These are phyloP conservation scores for Tylopilus plumbeoviolaceoides DNA, from an alignment of 768 basidiomycete species.

Conservation along the genomic window DNA sequence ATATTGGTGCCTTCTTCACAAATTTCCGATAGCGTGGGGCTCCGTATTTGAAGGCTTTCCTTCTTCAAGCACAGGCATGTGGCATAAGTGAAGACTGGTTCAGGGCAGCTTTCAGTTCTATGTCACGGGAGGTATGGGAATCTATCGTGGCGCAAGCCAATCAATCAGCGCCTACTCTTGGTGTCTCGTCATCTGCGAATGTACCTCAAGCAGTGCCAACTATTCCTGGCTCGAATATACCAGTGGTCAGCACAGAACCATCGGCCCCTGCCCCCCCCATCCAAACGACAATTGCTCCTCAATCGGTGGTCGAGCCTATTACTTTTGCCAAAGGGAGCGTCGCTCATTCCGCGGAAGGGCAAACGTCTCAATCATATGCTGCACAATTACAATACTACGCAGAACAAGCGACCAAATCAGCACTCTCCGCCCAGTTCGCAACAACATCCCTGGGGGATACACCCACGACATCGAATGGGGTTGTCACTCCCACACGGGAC, in stretches of 20 bases:
- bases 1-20: constrained; percentile 3
- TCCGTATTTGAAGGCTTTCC: constrained; percentile 10
- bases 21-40: constrained; percentile 13
- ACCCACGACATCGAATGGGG: background rate
- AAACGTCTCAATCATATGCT: constrained; percentile 3
- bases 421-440: constrained; percentile 2
- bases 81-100: constrained; percentile 24
- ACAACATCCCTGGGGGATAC: background rate
- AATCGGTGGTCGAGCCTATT: background rate
- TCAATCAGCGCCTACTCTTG: background rate
- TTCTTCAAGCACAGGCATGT: constrained; percentile 8
- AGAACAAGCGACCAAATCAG: constrained; percentile 12
- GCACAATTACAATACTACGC: constrained; percentile 22
- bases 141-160: constrained; percentile 4
- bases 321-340: background rate
- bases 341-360: background rate
- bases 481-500: constrained; percentile 9
- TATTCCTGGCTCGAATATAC: background rate
- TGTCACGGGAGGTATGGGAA: constrained; percentile 16
- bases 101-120: constrained; percentile 8
- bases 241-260: background rate
- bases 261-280: background rate
- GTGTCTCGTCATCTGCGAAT: background rate
- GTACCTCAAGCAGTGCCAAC: background rate
- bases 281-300: background rate